Conservation (phyloP, 257 asterid species). For the Solanum acaule region DNA sequence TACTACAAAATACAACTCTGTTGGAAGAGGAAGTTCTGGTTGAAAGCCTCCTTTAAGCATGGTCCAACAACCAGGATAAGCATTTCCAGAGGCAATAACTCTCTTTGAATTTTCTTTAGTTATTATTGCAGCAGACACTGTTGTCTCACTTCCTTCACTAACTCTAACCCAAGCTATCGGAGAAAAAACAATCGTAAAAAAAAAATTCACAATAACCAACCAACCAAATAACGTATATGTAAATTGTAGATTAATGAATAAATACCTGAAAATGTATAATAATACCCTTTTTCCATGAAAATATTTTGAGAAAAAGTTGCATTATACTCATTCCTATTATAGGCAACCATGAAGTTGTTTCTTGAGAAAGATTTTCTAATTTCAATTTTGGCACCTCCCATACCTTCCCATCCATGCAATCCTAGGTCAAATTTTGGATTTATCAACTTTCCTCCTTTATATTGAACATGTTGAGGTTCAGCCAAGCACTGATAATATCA, state of each 20-base stretch:
- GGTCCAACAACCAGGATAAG: not conserved
- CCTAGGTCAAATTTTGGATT: not conserved
- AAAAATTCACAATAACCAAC: not conserved
- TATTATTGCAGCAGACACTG: not conserved
- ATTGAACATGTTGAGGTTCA: not conserved
- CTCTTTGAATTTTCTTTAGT: not conserved
- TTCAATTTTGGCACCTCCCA: not conserved
- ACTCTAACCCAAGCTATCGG: not conserved
- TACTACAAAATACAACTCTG: not conserved
- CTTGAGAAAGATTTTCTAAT: not conserved
- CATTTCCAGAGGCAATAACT: not conserved
- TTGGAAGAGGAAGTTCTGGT: not conserved
- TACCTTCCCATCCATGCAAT: not conserved
- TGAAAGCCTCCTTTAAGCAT: constrained; percentile 2
- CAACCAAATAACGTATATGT: not conserved
- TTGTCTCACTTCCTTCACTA: not conserved
- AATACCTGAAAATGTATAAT: constrained; percentile 1
- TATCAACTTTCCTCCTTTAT: not conserved
- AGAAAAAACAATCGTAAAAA: not conserved
- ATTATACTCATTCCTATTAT: not conserved
- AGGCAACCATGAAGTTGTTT: not conserved
- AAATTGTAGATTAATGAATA: not conserved
- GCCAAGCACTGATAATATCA: not conserved
- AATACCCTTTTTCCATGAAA: not conserved
- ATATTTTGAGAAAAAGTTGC: not conserved